Conservation (phyloP, 768 basidiomycete species). For the Rhodotorula babjevae region DNA sequence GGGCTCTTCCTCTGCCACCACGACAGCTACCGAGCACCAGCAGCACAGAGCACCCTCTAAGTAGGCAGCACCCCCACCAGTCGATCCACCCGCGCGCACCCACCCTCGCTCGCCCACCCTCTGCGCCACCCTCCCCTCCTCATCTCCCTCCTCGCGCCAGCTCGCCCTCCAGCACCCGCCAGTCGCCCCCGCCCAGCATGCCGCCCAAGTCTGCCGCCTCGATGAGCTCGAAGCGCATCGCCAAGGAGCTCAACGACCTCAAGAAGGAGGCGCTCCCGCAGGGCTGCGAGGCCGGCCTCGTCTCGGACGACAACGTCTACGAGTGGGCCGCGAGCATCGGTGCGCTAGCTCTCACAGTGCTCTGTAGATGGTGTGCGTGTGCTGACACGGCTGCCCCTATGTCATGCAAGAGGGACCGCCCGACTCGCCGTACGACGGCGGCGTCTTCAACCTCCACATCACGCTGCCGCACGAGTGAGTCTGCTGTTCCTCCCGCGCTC, state of each 20-base stretch:
- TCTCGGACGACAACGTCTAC: slow-evolving; percentile 18
- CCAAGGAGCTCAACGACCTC: slow-evolving; percentile 21
- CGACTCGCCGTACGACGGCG: slow-evolving; percentile 30
- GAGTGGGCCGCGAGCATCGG: slow-evolving; percentile 30
- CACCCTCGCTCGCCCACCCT: too few relatives aligned
- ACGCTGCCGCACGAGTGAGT: slow-evolving; percentile 31
- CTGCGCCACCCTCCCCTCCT: neutral
- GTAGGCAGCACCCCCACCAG: too few relatives aligned
- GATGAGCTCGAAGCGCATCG: slow-evolving; percentile 27
- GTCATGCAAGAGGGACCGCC: slow-evolving; percentile 28
- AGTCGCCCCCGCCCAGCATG: neutral
- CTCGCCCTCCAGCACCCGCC: neutral
- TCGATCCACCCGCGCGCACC: too few relatives aligned
- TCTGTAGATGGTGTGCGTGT: too few relatives aligned
- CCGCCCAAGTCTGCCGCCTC: slow-evolving; percentile 9
- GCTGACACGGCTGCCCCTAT: neutral
- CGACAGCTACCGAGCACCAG: too few relatives aligned
- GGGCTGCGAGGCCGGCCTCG: slow-evolving; percentile 4
- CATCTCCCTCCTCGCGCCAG: too few relatives aligned
- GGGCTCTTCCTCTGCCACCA: too few relatives aligned
- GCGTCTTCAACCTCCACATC: slow-evolving; percentile 24
- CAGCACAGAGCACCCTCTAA: too few relatives aligned
- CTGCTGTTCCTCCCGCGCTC: too few relatives aligned
- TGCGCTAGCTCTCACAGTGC: neutral
- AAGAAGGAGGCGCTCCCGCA: slow-evolving; percentile 9